Evolutionary conservation across 164 flowering plant genomes (phyloP).

Genomic region (Vitis rotundifolia): DNA sequence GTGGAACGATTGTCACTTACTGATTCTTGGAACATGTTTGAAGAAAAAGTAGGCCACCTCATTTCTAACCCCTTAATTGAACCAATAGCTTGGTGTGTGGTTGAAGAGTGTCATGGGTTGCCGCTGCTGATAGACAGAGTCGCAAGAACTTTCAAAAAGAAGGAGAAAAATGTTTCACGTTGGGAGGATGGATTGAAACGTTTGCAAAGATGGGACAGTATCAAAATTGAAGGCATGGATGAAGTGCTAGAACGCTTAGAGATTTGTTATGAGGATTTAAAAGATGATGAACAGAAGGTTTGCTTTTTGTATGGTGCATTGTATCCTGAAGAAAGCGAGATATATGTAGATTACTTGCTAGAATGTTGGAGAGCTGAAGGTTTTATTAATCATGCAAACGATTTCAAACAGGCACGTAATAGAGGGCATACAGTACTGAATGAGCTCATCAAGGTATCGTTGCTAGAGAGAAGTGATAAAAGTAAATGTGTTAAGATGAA

Average conservation of each 20-base stretch:
- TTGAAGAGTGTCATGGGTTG: conserved; percentile 22
- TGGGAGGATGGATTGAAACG: conserved; percentile 18
- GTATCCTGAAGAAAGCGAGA: conserved; percentile 23
- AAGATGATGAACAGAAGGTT: neutral
- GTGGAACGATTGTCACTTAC: conserved; percentile 10
- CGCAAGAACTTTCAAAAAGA: conserved; percentile 16
- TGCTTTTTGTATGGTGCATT: conserved; percentile 27
- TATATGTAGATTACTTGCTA: conserved; percentile 10
- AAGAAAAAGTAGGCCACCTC: conserved; percentile 8
- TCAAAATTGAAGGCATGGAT: conserved; percentile 4
- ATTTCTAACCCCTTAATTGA: neutral
- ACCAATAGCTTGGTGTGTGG: neutral
- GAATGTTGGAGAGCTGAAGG: conserved; percentile 29
- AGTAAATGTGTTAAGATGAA: conserved; percentile 19
- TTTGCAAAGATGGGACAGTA: conserved; percentile 2
- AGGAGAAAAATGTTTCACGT: neutral
- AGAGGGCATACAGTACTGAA: conserved; percentile 11
- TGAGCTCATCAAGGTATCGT: conserved; percentile 10
- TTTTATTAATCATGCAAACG: neutral
- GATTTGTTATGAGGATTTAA: conserved; percentile 18
- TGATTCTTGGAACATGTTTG: conserved; percentile 30
- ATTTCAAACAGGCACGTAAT: conserved; percentile 3
- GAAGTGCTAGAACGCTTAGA: conserved; percentile 14
- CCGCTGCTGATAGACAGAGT: conserved; percentile 14
- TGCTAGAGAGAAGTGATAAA: conserved; percentile 17